Evolutionary conservation across 2,329 filamentous ascomycete species (phyloP), one percentile per base, ranked within the genome.

Genomic region (Claviceps sp.): DNA sequence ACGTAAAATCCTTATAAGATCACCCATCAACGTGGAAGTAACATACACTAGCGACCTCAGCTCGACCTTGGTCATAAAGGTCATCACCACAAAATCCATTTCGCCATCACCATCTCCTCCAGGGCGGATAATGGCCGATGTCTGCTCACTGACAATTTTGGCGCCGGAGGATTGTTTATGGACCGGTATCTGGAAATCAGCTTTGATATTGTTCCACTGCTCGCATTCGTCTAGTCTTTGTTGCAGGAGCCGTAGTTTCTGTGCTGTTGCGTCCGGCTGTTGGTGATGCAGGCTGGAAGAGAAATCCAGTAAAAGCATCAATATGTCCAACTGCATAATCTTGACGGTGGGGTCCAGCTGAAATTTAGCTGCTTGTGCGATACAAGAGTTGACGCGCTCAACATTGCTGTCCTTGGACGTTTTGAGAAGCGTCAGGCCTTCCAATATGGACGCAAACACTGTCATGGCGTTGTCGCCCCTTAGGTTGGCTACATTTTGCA

Each of bases 351-450:
- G 72, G 40, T 86, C 78, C 11, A 86, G 71, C 61, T 91, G 86
- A 50, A 83, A 77, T 58, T 83, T 86, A 53, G 83, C 74, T 5
- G 82, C 85, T 49, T 83, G 77, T n/a, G 86, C 86, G 56, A 91
- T 77, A 50, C 85, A 86, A 45, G 77, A 74, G 59, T 88, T 84
- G 36, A 87, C 80, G 53, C 83, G 77, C 55, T 86, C 80, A n/a
- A 84, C 69, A 54, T 78, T 77, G 54, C 88, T 84, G 9, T 80
- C 71, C 49, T 79, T 80, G 54, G 75, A 75, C 7, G 77, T 78
- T 54, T 79, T 80, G 47, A 90, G 70, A 55, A 88, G 78, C 1
- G 83, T 75, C 49, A 89, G 72, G 0, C 83, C 84, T 63, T 89
- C 84, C 6, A 89, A 69, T 3, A 85, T 70, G 11, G 79, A 80